Evolutionary conservation across 1,139 yeast genomes (phyloP), one percentile per base, ranked within the genome.

Genomic region (Protomyces inouyei): DNA sequence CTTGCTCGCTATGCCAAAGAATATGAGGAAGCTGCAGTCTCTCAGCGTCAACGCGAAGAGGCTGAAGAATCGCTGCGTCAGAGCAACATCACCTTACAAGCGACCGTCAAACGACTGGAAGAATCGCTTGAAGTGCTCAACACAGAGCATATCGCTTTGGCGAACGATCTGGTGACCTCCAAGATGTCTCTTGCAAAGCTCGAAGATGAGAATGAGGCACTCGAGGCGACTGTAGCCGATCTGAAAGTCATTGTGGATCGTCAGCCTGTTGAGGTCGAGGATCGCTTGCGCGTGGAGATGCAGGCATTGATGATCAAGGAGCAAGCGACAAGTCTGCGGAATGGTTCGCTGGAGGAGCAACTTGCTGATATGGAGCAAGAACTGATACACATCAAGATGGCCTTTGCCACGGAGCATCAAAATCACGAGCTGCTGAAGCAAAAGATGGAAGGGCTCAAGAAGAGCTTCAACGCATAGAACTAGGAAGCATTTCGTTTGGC

Each of bases 91-190:
- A 83, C 83, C 68, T 78, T 93, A 66, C 84, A 91, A 55, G 83
- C 85, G 69, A 87, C 87, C 69, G 87, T 92, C 67, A 83, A 89
- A 70, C 82, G 84, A 64, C 78, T 91, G 60, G 97, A 93, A 74
- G 79, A 85, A 36, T 82, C 85, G 51, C 86, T 86, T 70, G 83
- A 88, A 0, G 71, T 74, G 9, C 78, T 93, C 67, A 91, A 89
- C 71, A 81, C 85, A 67, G 97, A 92, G 72, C 97, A 93, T 74
- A 82, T 86, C 40, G 84, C 82, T 64, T 82, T 93, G 51, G 85
- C 92, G 8, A 87, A 87, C 73, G 96, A 85, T 69, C 79, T 86
- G 83, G 83, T 86, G 36, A 80, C 80, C 64, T 85, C 85, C 53
- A 80, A 86, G 68, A 78, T 86, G 55, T 80, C 82, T 65, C 82